These are phyloP conservation scores for Hypoxylon sp. DNA, from an alignment of 2,329 filamentous ascomycete genomes.

Conservation along the genomic window DNA sequence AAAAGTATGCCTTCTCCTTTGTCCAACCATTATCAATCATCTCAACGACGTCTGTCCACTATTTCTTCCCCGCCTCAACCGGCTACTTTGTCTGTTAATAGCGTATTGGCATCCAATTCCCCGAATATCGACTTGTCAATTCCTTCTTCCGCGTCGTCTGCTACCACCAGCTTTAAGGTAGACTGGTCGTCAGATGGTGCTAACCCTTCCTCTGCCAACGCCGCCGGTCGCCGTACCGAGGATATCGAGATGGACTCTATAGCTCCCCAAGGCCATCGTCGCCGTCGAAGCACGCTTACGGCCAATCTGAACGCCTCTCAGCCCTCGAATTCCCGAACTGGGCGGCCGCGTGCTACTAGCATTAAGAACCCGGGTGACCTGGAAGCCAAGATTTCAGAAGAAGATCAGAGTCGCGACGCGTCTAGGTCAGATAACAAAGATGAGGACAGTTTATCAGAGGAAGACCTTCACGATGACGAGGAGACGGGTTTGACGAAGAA, in stretches of 20 bases:
- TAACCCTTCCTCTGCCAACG: conserved; percentile 43
- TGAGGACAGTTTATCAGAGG: conserved; percentile 75
- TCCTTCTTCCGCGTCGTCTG: conserved; percentile 54
- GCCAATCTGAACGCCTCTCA: conserved; percentile 55
- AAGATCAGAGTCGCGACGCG: conserved; percentile 52
- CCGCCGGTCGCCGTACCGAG: conserved; percentile 52
- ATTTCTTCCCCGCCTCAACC: conserved; percentile 38
- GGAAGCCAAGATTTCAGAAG: conserved; percentile 64
- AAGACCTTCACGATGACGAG: conserved; percentile 86
- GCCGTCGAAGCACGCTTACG: conserved; percentile 69
- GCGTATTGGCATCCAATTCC: conserved; percentile 45
- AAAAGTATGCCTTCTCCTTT: conserved; percentile 53
- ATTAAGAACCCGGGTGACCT: conserved; percentile 54
- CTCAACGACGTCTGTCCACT: conserved; percentile 37
- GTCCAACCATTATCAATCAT: conserved; percentile 47
- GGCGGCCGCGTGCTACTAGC: conserved; percentile 50
- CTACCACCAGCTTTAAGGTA: conserved; percentile 55
- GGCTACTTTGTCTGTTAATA: conserved; percentile 42
- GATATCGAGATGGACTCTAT: conserved; percentile 72
- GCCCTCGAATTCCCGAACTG: conserved; percentile 43
- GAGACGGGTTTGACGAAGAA: conserved; percentile 86
- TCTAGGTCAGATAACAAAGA: conserved; percentile 54
- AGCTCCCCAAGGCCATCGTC: conserved; percentile 64
- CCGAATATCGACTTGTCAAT: conserved; percentile 50
- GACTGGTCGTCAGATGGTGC: conserved; percentile 53